Base-by-base conservation (phyloP, 371 early-diverging fungal species). In the Dinochytrium kinnereticum region DNA sequence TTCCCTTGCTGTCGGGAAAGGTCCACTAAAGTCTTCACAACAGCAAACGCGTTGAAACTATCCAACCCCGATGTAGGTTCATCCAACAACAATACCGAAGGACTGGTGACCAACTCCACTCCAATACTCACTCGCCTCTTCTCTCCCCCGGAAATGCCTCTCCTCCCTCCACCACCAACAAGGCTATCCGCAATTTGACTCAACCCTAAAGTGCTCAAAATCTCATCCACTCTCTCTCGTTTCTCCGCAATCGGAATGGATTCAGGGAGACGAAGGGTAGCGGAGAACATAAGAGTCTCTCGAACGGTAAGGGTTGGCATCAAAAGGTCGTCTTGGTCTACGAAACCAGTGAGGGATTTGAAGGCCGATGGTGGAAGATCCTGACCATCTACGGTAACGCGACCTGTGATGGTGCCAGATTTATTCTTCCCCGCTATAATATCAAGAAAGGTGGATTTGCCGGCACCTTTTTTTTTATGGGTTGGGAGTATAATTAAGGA, bases 121-220 rank as follows among this genome's bases (percentile, higher is more conserved):
- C 96, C 99, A 71, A 98, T 97, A n/a, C 93, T 91, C 0, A 97
- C 96, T 44, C 98, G 88, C 68, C 88, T 85, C 72, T 81, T 93
- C 79, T 98, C 97, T 21, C 98, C 99, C 1, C 97, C 97, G 67
- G 92, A 93, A 61, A 96, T 94, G 7, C 94, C 94, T 5, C 93
- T 84, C 24, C 34, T 69, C 0, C 69, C 70, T 21, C 71, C 69
- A 39, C 78, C 84, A 69, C 51, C 76, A 84, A 95, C 91, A 19
- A 79, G 73, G 38, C 79, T 76, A 73, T 94, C 88, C 3, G 90
- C 89, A 78, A 91, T 90, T 15, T 86, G 78, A n/a, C 79, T 64
- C 5, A 94, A 84, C 0, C 94, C 94, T 0, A 96, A 83, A 67
- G 90, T 91, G 0, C 82, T 71, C 71, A 96, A 88, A 26, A 83